Percentiles rank a stretch among this genome's conserved stretches.
Evolutionary conservation across 805 yeast species (phyloP).

Genomic region (Isabelozyma pseudorhagii): DNA sequence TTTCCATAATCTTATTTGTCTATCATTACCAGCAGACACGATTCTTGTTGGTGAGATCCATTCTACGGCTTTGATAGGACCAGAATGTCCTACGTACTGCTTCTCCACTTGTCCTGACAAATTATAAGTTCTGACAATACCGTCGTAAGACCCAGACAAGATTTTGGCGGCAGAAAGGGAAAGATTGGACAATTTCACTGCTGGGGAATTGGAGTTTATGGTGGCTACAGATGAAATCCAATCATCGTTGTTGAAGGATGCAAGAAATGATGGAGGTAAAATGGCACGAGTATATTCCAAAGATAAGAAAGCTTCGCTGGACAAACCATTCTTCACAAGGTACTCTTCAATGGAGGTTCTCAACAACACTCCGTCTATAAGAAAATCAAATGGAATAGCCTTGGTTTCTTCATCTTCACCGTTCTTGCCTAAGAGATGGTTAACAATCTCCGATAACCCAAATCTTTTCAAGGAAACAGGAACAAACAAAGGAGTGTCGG

Average conservation of each 20-base stretch:
- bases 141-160: slow-evolving; percentile 90
- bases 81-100: slow-evolving; percentile 85
- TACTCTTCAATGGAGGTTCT: slow-evolving; percentile 80
- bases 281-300: slow-evolving; percentile 91
- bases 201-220: slow-evolving; percentile 30
- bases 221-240: slow-evolving; percentile 84
- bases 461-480: slow-evolving; percentile 84
- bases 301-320: slow-evolving; percentile 73
- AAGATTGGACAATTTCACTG: slow-evolving; percentile 19
- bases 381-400: slow-evolving; percentile 88
- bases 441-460: slow-evolving; percentile 93
- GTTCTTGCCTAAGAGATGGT: slow-evolving; percentile 64
- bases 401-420: slow-evolving; percentile 39
- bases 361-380: slow-evolving; percentile 79
- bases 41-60: slow-evolving; percentile 76
- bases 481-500: slow-evolving; percentile 79
- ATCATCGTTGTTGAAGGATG: slow-evolving; percentile 88
- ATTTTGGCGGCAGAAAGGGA: slow-evolving; percentile 48
- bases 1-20: slow-evolving; percentile 87
- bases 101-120: slow-evolving; percentile 74
- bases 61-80: slow-evolving; percentile 76
- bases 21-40: slow-evolving; percentile 85
- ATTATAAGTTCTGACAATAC: slow-evolving; percentile 87
- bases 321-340: slow-evolving; percentile 69
- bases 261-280: slow-evolving; percentile 88